Percentiles rank a stretch among this genome's conserved stretches.
Evolutionary conservation across 768 basidiomycete species (phyloP).

Genomic region (Podaxis carcinomalis): DNA sequence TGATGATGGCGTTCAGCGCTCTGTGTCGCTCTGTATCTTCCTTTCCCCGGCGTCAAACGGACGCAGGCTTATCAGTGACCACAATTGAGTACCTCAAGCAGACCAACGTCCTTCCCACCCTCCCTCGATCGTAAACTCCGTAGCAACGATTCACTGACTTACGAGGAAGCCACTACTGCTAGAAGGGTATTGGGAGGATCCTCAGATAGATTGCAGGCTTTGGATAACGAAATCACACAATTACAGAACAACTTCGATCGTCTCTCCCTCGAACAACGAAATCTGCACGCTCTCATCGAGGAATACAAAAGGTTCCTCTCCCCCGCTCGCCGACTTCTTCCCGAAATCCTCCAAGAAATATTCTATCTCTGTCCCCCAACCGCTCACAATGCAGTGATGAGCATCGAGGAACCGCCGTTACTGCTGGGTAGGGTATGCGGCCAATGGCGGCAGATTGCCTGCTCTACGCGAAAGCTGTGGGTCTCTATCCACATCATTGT

Average conservation of each 20-base stretch:
- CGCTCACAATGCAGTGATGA: conserved; percentile 10
- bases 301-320: neutral
- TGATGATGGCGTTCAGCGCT: no score
- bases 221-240: neutral
- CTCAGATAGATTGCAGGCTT: neutral
- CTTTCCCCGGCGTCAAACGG: neutral
- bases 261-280: neutral
- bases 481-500: conserved; percentile 8
- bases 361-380: conserved; percentile 9
- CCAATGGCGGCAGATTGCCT: conserved; percentile 12
- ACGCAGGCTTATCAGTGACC: neutral
- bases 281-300: neutral
- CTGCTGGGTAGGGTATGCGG: conserved; percentile 11
- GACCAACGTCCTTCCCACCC: neutral
- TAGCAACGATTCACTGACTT: neutral
- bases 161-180: neutral
- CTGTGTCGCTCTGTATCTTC: no score
- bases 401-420: conserved; percentile 7
- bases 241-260: neutral
- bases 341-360: conserved; percentile 11
- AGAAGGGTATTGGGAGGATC: neutral
- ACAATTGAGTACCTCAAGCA: neutral
- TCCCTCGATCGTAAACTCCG: neutral
- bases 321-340: neutral
- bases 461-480: conserved; percentile 13